Evolutionary conservation across 768 basidiomycete genomes (phyloP).

Genomic region (Suillus brevipes): DNA sequence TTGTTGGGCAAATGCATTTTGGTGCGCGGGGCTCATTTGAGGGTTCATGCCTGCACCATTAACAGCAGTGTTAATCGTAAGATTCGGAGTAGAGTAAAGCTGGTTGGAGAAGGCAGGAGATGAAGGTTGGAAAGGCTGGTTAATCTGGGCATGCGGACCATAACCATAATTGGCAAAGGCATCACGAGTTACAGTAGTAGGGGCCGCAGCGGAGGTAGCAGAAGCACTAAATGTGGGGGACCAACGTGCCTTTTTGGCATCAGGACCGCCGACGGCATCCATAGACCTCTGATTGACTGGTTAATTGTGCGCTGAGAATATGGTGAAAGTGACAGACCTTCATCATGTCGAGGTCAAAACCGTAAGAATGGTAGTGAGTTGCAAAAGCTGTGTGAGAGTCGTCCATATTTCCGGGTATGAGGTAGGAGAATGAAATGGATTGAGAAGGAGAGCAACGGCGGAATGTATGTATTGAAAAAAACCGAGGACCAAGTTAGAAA

Average conservation of each 20-base stretch:
- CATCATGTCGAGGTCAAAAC: slow-evolving; percentile 90
- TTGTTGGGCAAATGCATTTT: slow-evolving; percentile 51
- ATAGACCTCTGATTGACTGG: slow-evolving; percentile 66
- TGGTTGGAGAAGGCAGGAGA: slow-evolving; percentile 55
- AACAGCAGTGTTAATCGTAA: slow-evolving; percentile 60
- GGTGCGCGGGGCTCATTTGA: slow-evolving; percentile 67
- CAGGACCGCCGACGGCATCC: slow-evolving; percentile 79
- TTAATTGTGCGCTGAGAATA: slow-evolving; percentile 3
- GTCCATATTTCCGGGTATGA: slow-evolving; percentile 53
- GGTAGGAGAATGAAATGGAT: slow-evolving; percentile 37
- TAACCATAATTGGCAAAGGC: slow-evolving; percentile 88
- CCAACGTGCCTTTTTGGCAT: slow-evolving; percentile 90
- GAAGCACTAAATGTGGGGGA: slow-evolving; percentile 58
- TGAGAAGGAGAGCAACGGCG: slow-evolving; percentile 52
- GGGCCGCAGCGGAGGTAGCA: slow-evolving; percentile 37
- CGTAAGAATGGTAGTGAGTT: slow-evolving; percentile 67
- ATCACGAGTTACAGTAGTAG: slow-evolving; percentile 51
- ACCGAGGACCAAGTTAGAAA: slow-evolving; percentile 56
- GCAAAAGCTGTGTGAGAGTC: slow-evolving; percentile 73
- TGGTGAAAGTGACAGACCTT: slow-evolving; percentile 54
- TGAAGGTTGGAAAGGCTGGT: slow-evolving; percentile 51
- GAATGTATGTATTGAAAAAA: slow-evolving; percentile 43
- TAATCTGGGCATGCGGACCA: slow-evolving; percentile 68
- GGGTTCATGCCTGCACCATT: slow-evolving; percentile 52
- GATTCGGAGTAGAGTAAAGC: slow-evolving; percentile 72